These are phyloP conservation scores for Fomitopsis betulina DNA, from an alignment of 1,284 basidiomycete genomes.

Conservation along the genomic window DNA sequence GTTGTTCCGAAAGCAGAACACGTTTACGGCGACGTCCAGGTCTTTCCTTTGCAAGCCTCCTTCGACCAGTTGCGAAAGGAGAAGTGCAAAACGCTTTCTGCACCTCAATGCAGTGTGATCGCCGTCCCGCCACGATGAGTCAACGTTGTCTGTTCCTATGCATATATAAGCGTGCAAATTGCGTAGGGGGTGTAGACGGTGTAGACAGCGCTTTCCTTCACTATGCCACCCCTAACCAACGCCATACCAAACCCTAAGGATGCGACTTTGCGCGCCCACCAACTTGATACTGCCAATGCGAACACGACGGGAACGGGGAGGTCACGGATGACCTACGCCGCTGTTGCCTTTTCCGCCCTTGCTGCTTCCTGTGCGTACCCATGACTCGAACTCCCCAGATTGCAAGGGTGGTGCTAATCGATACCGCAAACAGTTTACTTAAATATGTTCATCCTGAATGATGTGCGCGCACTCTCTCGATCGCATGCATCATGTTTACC, in stretches of 20 bases:
- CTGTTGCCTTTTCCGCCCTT: background rate
- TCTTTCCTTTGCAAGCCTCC: too few relatives aligned
- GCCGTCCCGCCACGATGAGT: too few relatives aligned
- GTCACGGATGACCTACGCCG: background rate
- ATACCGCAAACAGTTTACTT: background rate
- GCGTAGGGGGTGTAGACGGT: too few relatives aligned
- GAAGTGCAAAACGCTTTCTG: too few relatives aligned
- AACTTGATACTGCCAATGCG: background rate
- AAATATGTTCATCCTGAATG: background rate
- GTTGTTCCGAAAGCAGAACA: too few relatives aligned
- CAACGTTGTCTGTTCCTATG: too few relatives aligned
- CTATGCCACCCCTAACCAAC: background rate
- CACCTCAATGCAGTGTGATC: too few relatives aligned
- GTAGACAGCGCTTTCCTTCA: background rate
- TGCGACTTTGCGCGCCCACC: background rate
- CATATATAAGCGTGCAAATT: too few relatives aligned
- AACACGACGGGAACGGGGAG: background rate
- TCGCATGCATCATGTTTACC: background rate
- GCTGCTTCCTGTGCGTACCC: background rate
- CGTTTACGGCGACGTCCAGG: too few relatives aligned
- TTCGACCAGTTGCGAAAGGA: too few relatives aligned
- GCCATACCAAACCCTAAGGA: background rate
- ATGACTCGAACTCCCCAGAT: background rate
- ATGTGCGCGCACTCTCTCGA: background rate
- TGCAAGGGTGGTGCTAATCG: background rate